Conservation (phyloP, 2,329 filamentous ascomycete species). For the Epichloe bromicola region DNA sequence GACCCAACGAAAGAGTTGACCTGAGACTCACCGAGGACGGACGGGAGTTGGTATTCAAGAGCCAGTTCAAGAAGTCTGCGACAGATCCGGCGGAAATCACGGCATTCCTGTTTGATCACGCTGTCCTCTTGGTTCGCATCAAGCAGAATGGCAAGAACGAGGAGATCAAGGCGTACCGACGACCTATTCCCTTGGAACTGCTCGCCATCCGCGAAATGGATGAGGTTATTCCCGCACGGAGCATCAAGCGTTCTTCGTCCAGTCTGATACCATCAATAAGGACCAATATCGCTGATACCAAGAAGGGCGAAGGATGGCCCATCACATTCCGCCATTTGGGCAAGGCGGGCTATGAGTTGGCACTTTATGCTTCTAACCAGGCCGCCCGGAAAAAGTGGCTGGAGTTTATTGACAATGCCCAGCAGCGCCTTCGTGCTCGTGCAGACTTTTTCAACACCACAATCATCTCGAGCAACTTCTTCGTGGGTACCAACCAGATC, state of each 20-base stretch:
- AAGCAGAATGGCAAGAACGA: constrained; percentile 90
- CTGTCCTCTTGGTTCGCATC: constrained; percentile 77
- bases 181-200: constrained; percentile 85
- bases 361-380: constrained; percentile 74
- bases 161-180: constrained; percentile 87
- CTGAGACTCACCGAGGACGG: constrained; percentile 88
- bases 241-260: constrained; percentile 77
- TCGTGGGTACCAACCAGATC: constrained; percentile 61
- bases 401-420: constrained; percentile 84
- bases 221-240: constrained; percentile 72
- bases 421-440: constrained; percentile 72
- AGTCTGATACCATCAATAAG: constrained; percentile 55
- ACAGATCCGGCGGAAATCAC: constrained; percentile 84
- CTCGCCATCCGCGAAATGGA: constrained; percentile 96
- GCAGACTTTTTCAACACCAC: constrained; percentile 81
- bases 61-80: constrained; percentile 80
- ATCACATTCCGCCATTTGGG: constrained; percentile 95
- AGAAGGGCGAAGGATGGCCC: constrained; percentile 66
- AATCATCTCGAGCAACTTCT: constrained; percentile 46
- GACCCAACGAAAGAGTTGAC: constrained; percentile 80
- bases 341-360: constrained; percentile 87
- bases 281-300: constrained; percentile 37
- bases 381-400: constrained; percentile 92
- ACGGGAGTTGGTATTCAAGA: constrained; percentile 88
- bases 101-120: constrained; percentile 92